These are phyloP conservation scores for Henningerozyma blattae DNA, from an alignment of 805 yeast genomes.

Conservation along the genomic window DNA sequence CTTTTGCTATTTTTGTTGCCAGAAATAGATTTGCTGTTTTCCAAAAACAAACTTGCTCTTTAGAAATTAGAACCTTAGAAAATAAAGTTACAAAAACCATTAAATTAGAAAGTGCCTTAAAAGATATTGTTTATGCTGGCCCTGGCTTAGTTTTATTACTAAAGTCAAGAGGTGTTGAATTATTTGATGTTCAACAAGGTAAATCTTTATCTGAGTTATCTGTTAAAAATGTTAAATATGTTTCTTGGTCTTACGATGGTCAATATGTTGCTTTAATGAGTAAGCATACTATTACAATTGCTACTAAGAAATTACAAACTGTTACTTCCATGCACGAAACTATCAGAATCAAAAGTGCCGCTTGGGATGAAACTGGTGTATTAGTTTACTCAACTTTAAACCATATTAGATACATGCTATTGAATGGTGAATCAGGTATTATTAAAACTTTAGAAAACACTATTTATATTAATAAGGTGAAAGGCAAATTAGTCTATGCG, in stretches of 20 bases:
- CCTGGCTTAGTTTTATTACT: constrained; percentile 76
- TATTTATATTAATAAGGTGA: constrained; percentile 62
- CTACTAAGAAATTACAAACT: constrained; percentile 62
- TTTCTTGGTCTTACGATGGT: constrained; percentile 79
- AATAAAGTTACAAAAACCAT: constrained; percentile 75
- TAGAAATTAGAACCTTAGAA: constrained; percentile 74
- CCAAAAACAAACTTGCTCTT: constrained; percentile 45
- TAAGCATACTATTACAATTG: constrained; percentile 87
- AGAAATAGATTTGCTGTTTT: constrained; percentile 89
- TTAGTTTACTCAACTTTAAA: constrained; percentile 87
- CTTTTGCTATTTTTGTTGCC: constrained; percentile 81
- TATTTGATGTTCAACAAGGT: constrained; percentile 89
- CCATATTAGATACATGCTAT: constrained; percentile 85
- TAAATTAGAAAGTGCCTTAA: constrained; percentile 53
- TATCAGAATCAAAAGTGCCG: constrained; percentile 89
- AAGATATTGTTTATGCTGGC: constrained; percentile 64
- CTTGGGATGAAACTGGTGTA: constrained; percentile 93
- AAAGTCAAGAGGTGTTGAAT: constrained; percentile 58
- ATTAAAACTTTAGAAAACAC: constrained; percentile 87
- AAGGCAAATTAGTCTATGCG: constrained; percentile 63
- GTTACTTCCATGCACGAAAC: constrained; percentile 89
- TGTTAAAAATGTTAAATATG: constrained; percentile 76
- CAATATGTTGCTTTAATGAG: constrained; percentile 78
- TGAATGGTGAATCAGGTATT: constrained; percentile 93
- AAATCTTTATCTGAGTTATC: constrained; percentile 57